Evolutionary conservation across 331 rosid species (phyloP), one percentile per base, ranked within the genome.

Genomic region (Malus hybrid): DNA sequence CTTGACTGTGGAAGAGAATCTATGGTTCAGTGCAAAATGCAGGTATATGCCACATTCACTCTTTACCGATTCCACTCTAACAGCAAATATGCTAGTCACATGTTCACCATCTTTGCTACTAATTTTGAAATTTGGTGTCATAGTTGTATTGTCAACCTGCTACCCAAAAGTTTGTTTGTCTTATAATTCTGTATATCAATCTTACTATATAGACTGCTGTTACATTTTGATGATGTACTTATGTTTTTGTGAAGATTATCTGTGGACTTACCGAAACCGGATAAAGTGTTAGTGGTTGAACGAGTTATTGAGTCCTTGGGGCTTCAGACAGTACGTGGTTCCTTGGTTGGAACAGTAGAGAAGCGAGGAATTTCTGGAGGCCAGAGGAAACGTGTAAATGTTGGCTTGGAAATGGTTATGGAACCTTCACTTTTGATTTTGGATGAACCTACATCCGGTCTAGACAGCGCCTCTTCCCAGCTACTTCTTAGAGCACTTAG

Each of bases 11-110:
- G 99, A 90, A 89, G 99, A 95, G 86, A 90, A 92, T 86, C 92
- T 95, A 57, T 95, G 99, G 99, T 95, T 90, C 85, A 95, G 97
- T 83, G 97, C 99, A 64, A 88, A 84, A 63, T 92, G 99, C 91
- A 89, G 99, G 99, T 95, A 84, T 63, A 64, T 39, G 69, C 55
- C 64, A 74, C 52, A 48, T 85, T 76, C 39, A 76, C 70, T 27
- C 60, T 62, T 73, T 77, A 28, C 65, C 62, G 20, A 85, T 60
- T 84, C 75, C 22, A 18, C 61, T 22, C 46, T 19, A 71, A 55
- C 33, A 55, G 50, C 12, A 50, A 4, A 50, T 70, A 70, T 71
- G 3, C 27, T 19, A 55, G 6, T 57, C 61, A 4, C 75, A 71
- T 20, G 7, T 55, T 52, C 24, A 10, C 15, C 36, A 20, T 65